Percentiles rank a stretch among this genome's conserved stretches.
Evolutionary conservation across 352 stramenopile species (phyloP).

Genomic region (Phytophthora citricola): DNA sequence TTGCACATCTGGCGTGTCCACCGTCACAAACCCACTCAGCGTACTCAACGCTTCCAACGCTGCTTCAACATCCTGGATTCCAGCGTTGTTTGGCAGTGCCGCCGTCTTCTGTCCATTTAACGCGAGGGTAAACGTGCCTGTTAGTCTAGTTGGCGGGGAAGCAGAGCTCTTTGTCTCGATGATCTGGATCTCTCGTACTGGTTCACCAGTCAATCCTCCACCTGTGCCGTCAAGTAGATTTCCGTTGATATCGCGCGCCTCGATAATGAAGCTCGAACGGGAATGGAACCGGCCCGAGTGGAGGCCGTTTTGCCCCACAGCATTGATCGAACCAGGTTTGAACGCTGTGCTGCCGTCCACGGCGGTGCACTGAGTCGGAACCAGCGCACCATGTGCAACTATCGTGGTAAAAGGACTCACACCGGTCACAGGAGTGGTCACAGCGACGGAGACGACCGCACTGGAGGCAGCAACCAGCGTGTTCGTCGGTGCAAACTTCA

Average conservation of each 20-base stretch:
- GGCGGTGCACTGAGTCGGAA: slow-evolving; percentile 70
- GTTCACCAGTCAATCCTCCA: slow-evolving; percentile 55
- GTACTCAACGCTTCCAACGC: slow-evolving; percentile 80
- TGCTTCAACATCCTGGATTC: slow-evolving; percentile 77
- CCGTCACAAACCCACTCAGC: slow-evolving; percentile 83
- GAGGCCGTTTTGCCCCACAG: slow-evolving; percentile 63
- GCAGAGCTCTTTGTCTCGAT: slow-evolving; percentile 80
- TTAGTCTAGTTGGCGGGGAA: slow-evolving; percentile 44
- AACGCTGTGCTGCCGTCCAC: slow-evolving; percentile 62
- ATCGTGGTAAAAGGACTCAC: slow-evolving; percentile 60
- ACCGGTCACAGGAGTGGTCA: slow-evolving; percentile 45
- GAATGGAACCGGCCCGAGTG: slow-evolving; percentile 75
- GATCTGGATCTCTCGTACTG: slow-evolving; percentile 91
- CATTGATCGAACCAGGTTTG: slow-evolving; percentile 67
- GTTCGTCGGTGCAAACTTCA: slow-evolving; percentile 34
- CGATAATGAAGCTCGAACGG: slow-evolving; percentile 89
- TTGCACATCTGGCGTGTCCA: slow-evolving; percentile 90
- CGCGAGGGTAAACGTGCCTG: slow-evolving; percentile 79
- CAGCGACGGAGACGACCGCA: slow-evolving; percentile 27
- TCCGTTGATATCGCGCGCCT: slow-evolving; percentile 90
- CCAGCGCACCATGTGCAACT: slow-evolving; percentile 67
- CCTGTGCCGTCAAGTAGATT: slow-evolving; percentile 91
- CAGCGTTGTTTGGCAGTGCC: slow-evolving; percentile 68
- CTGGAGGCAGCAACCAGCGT: slow-evolving; percentile 44
- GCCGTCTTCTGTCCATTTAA: slow-evolving; percentile 71